phyloP scores from a whole-genome alignment of 306 rosid species.

The Malus domestica region ASM211411v1 NC_041800.1:5150001-5150500 shows the following conservation, averaged over 20 bases:
- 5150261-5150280: constrained; percentile 85
- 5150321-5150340: constrained; percentile 79
- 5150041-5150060: constrained; percentile 60
- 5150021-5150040: constrained; percentile 75
- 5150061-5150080: constrained; percentile 93
- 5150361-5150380: constrained; percentile 70
- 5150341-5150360: constrained; percentile 79
- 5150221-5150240: constrained; percentile 87
- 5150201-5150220: constrained; percentile 86
- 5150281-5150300: constrained; percentile 93
- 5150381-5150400: constrained; percentile 53
- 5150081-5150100: constrained; percentile 92
- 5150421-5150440: constrained; percentile 87
- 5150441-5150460: constrained; percentile 63
- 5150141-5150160: constrained; percentile 74
- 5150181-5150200: constrained; percentile 89
- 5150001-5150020: constrained; percentile 92
- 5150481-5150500: constrained; percentile 65
- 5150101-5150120: constrained; percentile 76
- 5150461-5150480: constrained; percentile 67
- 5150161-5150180: constrained; percentile 90
- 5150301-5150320: constrained; percentile 91
- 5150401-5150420: constrained; percentile 83
- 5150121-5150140: constrained; percentile 68
- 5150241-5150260: constrained; percentile 67